Conservation (phyloP, 306 rosid species). For the Corylus americana region DNA sequence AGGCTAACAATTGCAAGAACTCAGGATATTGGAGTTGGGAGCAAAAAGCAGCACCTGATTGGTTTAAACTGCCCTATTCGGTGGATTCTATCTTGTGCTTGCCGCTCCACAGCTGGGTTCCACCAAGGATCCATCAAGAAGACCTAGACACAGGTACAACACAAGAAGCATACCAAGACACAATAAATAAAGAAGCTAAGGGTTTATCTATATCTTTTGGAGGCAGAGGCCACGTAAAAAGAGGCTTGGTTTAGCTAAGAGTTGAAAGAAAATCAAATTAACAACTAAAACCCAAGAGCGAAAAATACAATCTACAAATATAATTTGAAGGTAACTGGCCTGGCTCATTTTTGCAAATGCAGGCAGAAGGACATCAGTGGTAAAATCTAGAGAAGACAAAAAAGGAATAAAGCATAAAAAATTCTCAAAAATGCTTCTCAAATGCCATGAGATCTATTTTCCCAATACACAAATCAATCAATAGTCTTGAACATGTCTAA, state of each 20-base stretch:
- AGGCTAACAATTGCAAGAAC: neutral
- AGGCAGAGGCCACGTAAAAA: neutral
- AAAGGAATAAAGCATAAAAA: neutral
- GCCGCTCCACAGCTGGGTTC: constrained; percentile 97
- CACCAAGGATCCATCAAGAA: constrained; percentile 99
- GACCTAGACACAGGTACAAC: constrained; percentile 47
- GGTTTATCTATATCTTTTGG: neutral
- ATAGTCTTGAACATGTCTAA: neutral
- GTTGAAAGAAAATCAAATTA: neutral
- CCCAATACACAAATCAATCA: neutral
- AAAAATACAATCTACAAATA: neutral
- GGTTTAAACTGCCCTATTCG: constrained; percentile 95
- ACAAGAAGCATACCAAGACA: neutral
- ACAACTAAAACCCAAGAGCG: neutral
- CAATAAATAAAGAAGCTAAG: neutral
- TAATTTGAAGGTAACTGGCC: neutral
- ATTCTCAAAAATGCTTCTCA: neutral
- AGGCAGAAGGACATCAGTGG: neutral
- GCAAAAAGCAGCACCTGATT: constrained; percentile 58
- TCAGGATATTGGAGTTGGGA: neutral
- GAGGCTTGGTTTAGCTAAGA: neutral
- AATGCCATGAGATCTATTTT: neutral
- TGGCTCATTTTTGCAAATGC: neutral
- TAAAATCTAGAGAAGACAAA: neutral
- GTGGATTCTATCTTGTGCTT: constrained; percentile 95